Conservation (phyloP, 192 early-diverging fungal species). For the Backusella sp. region DNA sequence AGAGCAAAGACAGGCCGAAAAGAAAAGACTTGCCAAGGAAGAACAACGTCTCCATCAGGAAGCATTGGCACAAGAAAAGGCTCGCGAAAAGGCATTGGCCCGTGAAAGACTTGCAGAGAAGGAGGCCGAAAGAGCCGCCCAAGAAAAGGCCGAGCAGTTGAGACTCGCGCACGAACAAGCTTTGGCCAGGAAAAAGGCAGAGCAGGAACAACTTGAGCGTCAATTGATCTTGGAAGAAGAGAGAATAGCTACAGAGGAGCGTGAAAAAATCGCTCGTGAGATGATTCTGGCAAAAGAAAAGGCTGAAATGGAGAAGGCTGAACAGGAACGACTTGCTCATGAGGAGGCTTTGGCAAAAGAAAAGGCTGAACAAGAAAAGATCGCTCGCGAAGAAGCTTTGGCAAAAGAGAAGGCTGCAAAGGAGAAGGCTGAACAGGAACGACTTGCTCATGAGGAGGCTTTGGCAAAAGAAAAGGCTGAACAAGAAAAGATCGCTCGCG, state of each 20-base stretch:
- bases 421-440: background rate
- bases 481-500: too few species aligned
- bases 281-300: background rate
- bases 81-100: background rate
- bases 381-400: background rate
- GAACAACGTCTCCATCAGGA: background rate
- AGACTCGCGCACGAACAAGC: background rate
- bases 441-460: background rate
- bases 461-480: too few species aligned
- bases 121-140: background rate
- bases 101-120: background rate
- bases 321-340: background rate
- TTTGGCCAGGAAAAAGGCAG: background rate
- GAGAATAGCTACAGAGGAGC: background rate
- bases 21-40: background rate
- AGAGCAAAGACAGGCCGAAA: background rate
- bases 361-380: background rate
- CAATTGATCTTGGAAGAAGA: background rate
- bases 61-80: background rate
- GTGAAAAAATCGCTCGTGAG: background rate
- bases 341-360: background rate
- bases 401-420: background rate
- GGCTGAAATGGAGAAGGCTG: background rate
- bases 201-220: background rate
- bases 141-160: background rate